Base-by-base conservation (phyloP, 2,329 filamentous ascomycete species). In the Venturia oleaginea region DNA sequence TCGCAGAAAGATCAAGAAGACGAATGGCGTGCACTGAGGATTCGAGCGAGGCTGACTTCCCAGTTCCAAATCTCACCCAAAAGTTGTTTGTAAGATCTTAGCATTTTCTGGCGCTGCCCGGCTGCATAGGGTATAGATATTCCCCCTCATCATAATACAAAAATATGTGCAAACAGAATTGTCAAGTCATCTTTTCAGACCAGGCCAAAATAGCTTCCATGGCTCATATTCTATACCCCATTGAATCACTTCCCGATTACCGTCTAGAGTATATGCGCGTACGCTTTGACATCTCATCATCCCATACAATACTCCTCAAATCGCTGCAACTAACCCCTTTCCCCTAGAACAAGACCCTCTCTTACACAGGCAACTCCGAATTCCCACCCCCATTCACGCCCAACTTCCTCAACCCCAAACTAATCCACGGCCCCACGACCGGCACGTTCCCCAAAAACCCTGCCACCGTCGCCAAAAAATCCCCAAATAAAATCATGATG, bases 391-490 rank as follows among this genome's bases (percentile, higher is more conserved):
- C 81, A 34, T 85, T 85, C 43, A 90, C 77, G 0, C 90, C 88
- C 68, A 86, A 73, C 69, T 86, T 84, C 73, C 95, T 90, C 67
- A 96, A 81, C 3, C 81, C 82, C 68, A 84, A 79, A 65, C 90
- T 89, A 72, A 97, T 88, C 71, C 92, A 95, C 4, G 92, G 91
- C 3, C 93, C 93, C 6, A 97, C 80, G 8, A 97, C 82, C 0
- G 94, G 93, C 13, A 96, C 78, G 67, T 90, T 91, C 65, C 90
- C 86, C 46, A 91, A 90, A 72, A 97, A 96, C 19, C 90, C 86
- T 0, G 89, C 90, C 68, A 97, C 92, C 24, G 93, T 97, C 60
- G 92, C 90, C 66, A 97, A 83, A 78, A 97, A 97, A 76, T 99
- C 94, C 42, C 94, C 94, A 78, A 99, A 99, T 42, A 99, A 80